A percentile compares a stretch with the other conserved stretches of the same genome.
These are phyloP conservation scores for Corrigiola litoralis DNA, from an alignment of 179 eudicot genomes.

Conservation along the genomic window DNA sequence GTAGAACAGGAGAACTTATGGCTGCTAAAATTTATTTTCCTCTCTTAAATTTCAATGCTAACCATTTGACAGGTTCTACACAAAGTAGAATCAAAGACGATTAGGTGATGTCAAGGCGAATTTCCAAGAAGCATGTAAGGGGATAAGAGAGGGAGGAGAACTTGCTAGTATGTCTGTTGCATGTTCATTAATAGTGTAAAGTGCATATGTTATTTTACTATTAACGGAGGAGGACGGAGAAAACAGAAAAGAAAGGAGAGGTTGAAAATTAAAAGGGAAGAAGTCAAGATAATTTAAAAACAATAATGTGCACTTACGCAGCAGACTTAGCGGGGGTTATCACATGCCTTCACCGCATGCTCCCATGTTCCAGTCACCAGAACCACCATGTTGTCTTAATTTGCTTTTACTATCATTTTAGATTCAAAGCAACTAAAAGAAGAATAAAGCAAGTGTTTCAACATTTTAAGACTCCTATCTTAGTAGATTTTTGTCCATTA, in stretches of 20 bases:
- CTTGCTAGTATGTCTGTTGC: not conserved
- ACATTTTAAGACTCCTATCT: no score
- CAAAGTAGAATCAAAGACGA: no score
- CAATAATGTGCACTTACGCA: constrained; percentile 15
- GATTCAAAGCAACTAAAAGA: not conserved
- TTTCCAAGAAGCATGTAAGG: no score
- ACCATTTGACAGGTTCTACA: no score
- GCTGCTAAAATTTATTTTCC: no score
- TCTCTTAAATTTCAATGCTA: no score
- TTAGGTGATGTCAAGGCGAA: no score
- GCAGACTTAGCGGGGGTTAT: constrained; percentile 25
- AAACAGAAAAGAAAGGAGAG: not conserved
- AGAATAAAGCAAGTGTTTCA: no score
- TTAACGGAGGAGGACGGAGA: not conserved
- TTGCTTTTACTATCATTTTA: not conserved
- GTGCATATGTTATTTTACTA: not conserved
- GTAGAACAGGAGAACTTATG: no score
- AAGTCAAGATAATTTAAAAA: constrained; percentile 10
- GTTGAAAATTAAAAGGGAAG: not conserved
- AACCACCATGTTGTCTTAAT: constrained; percentile 4
- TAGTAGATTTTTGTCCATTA: no score
- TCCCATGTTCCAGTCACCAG: constrained; percentile 28
- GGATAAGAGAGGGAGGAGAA: no score
- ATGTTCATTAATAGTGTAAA: not conserved
- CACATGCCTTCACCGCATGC: constrained; percentile 24